A percentile compares a stretch with the other conserved stretches of the same genome.
phyloP scores from a whole-genome alignment of 345 rosid genomes.

The Punica granatum region DNA sequence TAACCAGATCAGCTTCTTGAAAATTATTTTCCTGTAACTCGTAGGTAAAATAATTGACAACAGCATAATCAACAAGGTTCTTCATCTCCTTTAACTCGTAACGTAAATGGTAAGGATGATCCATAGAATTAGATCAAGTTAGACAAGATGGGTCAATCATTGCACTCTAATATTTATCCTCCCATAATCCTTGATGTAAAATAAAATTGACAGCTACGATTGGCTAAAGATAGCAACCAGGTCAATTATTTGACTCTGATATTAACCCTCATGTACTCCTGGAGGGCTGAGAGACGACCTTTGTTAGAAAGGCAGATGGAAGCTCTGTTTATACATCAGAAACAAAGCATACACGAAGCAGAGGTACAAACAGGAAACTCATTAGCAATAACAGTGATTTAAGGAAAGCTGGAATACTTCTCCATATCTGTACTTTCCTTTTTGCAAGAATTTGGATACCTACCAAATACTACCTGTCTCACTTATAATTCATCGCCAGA shows the following conservation, averaged over 20 bases:
- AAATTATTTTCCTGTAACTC: not conserved
- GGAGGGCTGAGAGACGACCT: not conserved
- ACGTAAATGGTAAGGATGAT: not conserved
- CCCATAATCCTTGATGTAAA: not conserved
- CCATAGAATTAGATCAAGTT: constrained; percentile 19
- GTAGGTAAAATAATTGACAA: not conserved
- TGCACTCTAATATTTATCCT: not conserved
- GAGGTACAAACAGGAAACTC: not conserved
- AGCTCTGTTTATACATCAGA: not conserved
- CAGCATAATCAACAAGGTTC: not conserved
- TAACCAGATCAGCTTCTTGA: not conserved
- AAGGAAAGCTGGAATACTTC: not conserved
- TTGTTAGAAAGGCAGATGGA: not conserved
- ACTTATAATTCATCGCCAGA: not conserved
- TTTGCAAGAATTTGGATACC: not conserved
- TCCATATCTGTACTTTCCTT: not conserved
- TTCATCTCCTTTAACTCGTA: not conserved
- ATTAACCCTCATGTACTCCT: not conserved
- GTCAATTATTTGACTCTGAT: not conserved
- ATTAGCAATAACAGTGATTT: no score
- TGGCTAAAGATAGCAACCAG: not conserved
- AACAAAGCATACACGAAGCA: not conserved
- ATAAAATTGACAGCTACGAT: not conserved
- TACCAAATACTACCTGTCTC: not conserved
- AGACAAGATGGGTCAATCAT: not conserved